Evolutionary conservation across 306 rosid species (phyloP), one percentile per base, ranked within the genome.

Genomic region (Dryas alaskensis): DNA sequence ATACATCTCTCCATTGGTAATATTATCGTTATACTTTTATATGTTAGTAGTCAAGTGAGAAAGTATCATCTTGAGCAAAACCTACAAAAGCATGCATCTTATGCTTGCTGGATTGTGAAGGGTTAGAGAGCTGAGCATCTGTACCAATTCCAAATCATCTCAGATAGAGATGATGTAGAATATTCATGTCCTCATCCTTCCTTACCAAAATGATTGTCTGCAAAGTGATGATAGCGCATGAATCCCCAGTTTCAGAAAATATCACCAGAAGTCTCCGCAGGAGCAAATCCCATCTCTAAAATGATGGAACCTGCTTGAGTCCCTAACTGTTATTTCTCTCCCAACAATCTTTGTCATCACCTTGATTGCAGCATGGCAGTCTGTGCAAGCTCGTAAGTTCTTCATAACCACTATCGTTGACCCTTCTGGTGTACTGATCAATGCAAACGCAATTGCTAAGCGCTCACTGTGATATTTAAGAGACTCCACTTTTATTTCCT

Each of bases 391-490:
- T 84, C 98, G 74, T 46, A 94, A 87, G 76, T 91, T 91, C 83
- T 94, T 94, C 95, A 94, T 83, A 59, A 94, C 90, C 76, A 91
- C 75, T 72, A 89, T 81, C 9, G 96, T 96, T 3, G 89, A 84
- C 58, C 95, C 92, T 65, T 88, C 75, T 22, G 90, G 89, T 52
- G 97, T 85, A 74, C 85, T 86, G 69, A 89, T 83, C 44, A 91
- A 81, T 17, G 92, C 96, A 86, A 82, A 94, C 7, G 96, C 97
- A 79, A 94, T 94, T 48, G 97, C 96, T 78, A 94, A 86, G 70
- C 97, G 89, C 80, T 91, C 96, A 22, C 96, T 91, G 80, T 88
- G 98, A 84, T 86, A 88, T 78, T 84, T 86, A 5, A 94, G 91
- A 37, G 96, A 94, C 76, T 91, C 92, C 19, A 83, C 69, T 74